Percentiles rank a stretch among this genome's conserved stretches.
phyloP scores from a whole-genome alignment of 192 early-diverging fungal genomes.

The Oehlia diaphana region DNA sequence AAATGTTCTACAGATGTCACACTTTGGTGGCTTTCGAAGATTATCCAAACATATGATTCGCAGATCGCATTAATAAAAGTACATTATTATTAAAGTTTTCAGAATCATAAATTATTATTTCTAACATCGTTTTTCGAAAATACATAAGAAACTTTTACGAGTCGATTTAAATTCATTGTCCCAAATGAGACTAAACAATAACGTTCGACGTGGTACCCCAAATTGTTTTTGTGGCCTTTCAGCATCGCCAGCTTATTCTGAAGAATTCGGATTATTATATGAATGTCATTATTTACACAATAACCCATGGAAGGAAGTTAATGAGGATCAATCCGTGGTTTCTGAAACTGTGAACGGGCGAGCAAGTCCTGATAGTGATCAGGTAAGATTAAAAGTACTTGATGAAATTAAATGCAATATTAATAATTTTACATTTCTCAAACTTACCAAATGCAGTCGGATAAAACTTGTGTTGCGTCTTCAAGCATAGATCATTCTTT shows the following conservation, averaged over 20 bases:
- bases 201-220: neutral
- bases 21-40: too few relatives aligned
- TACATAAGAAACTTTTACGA: too few relatives aligned
- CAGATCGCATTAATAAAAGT: too few relatives aligned
- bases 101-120: too few relatives aligned
- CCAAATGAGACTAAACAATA: too few relatives aligned
- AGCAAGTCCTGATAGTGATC: neutral
- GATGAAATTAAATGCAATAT: neutral
- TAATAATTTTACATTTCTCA: neutral
- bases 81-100: too few relatives aligned
- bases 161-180: too few relatives aligned
- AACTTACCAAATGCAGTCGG: neutral
- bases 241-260: conserved; percentile 25
- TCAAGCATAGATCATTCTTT: neutral
- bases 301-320: neutral
- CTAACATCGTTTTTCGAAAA: too few relatives aligned
- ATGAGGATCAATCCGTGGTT: neutral
- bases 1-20: too few relatives aligned
- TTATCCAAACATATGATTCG: too few relatives aligned
- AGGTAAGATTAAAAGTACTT: neutral
- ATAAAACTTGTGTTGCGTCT: neutral
- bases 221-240: conserved; percentile 30
- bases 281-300: conserved; percentile 29
- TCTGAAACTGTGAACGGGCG: neutral
- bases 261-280: conserved; percentile 35